These are phyloP conservation scores for Neurospora tetrasperma DNA, from an alignment of 495 filamentous ascomycete species.

Conservation along the genomic window DNA sequence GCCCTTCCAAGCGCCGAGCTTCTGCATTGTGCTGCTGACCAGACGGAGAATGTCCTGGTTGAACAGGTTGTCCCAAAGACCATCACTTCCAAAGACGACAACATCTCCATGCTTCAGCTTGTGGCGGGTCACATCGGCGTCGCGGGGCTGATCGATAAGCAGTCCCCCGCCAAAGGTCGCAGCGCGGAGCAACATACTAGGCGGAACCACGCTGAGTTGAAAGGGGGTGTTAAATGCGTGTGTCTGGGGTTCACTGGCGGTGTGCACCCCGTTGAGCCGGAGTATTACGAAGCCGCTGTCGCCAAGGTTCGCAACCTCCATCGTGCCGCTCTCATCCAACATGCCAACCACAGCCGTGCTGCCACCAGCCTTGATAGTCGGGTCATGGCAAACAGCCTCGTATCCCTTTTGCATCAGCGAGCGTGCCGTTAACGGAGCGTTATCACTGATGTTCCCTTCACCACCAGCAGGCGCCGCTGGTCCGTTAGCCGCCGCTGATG, in stretches of 20 bases:
- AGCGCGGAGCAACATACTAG: conserved; percentile 62
- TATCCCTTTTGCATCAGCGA: conserved; percentile 76
- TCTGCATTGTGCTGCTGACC: conserved; percentile 63
- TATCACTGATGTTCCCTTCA: background rate
- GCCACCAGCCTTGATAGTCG: conserved; percentile 66
- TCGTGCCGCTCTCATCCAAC: conserved; percentile 52
- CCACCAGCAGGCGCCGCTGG: conserved; percentile 8
- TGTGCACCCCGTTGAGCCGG: conserved; percentile 70
- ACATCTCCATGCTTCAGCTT: conserved; percentile 81
- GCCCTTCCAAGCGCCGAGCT: conserved; percentile 61
- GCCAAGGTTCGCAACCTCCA: conserved; percentile 90
- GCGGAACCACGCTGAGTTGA: conserved; percentile 82
- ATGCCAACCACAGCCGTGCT: conserved; percentile 83
- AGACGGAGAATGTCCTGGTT: conserved; percentile 76
- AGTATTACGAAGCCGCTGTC: conserved; percentile 92
- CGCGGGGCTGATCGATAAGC: conserved; percentile 69
- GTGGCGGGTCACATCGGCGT: conserved; percentile 70
- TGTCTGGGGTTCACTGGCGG: conserved; percentile 75
- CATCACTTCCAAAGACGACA: conserved; percentile 83
- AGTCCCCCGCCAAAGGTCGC: conserved; percentile 71
- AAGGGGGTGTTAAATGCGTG: conserved; percentile 97
- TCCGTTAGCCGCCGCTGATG: conserved; percentile 4
- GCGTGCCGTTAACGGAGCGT: conserved; percentile 43
- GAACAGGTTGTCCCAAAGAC: conserved; percentile 94
- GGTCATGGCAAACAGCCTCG: conserved; percentile 63